A percentile compares a stretch with the other conserved stretches of the same genome.
These are phyloP conservation scores for Porphyra umbilicalis DNA, from an alignment of 31 red algal species.

Conservation along the genomic window DNA sequence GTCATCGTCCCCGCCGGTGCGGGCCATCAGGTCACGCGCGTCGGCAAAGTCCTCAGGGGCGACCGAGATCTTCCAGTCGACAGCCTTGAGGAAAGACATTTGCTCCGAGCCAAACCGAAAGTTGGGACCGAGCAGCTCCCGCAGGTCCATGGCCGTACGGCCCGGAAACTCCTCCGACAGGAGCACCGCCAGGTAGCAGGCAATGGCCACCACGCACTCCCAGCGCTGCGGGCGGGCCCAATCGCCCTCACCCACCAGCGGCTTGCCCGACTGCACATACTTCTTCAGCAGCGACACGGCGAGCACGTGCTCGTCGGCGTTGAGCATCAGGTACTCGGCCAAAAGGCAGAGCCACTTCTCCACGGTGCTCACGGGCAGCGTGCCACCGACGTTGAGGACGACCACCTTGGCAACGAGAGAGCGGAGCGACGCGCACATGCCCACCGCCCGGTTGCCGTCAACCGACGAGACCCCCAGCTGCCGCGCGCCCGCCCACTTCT, in stretches of 20 bases:
- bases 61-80: constrained; percentile 79
- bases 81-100: constrained; percentile 54
- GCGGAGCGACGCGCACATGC: constrained; percentile 26
- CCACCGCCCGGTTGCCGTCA: constrained; percentile 8
- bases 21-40: background rate
- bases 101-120: constrained; percentile 73
- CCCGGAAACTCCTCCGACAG: constrained; percentile 94
- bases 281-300: constrained; percentile 55
- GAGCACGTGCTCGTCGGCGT: constrained; percentile 72
- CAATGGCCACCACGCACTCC: constrained; percentile 85
- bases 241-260: constrained; percentile 48
- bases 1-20: background rate
- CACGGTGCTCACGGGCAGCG: constrained; percentile 54
- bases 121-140: constrained; percentile 80
- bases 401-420: constrained; percentile 52
- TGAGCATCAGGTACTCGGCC: constrained; percentile 80
- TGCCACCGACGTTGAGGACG: constrained; percentile 31
- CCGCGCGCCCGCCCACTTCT: constrained; percentile 56
- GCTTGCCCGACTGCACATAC: constrained; percentile 43
- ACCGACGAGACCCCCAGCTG: constrained; percentile 33
- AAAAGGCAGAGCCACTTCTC: constrained; percentile 89
- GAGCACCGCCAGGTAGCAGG: constrained; percentile 80
- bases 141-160: constrained; percentile 65
- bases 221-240: constrained; percentile 74
- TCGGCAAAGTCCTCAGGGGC: constrained; percentile 24